phyloP scores from a whole-genome alignment of 305 asterid species.

The Fraxinus paxiana region DNA sequence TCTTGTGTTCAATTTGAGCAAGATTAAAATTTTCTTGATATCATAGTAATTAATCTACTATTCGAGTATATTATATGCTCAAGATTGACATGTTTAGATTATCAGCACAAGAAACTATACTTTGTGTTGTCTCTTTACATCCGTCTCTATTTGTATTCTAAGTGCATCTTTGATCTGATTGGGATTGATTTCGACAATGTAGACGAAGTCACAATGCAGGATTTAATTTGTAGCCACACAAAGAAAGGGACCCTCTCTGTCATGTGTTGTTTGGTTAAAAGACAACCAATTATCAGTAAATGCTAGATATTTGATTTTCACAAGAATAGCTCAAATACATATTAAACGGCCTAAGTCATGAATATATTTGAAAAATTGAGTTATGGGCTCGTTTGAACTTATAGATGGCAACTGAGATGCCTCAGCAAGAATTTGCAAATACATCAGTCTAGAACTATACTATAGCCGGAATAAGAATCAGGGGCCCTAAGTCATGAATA shows the following conservation, averaged over 20 bases:
- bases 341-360: not conserved
- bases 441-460: not conserved
- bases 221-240: not conserved
- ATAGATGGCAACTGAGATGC: not conserved
- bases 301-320: not conserved
- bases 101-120: not conserved
- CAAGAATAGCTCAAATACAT: not conserved
- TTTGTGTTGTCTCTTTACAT: not conserved
- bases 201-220: not conserved
- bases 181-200: not conserved
- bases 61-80: not conserved
- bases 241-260: not conserved
- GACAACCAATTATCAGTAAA: not conserved
- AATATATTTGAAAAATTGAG: not conserved
- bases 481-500: not conserved
- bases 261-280: not conserved
- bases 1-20: not conserved
- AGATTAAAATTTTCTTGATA: not conserved
- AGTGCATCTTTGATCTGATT: not conserved
- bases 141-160: not conserved
- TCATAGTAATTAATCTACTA: not conserved
- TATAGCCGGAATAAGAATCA: not conserved
- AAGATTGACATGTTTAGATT: not conserved
- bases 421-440: not conserved
- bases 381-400: not conserved